Evolutionary conservation across 306 rosid genomes (phyloP), one percentile per base, ranked within the genome.

Genomic region (Mimosa bimucronata): DNA sequence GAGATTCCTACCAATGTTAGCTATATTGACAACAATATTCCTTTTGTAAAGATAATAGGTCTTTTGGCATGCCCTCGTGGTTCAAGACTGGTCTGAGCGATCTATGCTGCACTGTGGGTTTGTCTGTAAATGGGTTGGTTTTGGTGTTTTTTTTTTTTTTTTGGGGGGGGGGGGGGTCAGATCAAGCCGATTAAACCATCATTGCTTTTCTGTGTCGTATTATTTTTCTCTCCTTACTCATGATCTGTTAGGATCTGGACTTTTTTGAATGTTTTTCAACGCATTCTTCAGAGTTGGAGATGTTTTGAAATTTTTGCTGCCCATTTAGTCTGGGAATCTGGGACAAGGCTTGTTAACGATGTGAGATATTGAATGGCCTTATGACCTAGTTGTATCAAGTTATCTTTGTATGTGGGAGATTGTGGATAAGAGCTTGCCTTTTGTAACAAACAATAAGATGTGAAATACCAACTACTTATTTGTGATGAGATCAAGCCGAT

Each of bases 21-120:
- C 66, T 87, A 55, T 81, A 81, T 81, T 78, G 81, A 66, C 78
- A 57, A 83, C 87, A 87, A 62, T 81, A 83, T 83, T 87, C 77
- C 87, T 87, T 87, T 84, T 87, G 90, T 87, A 87, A 84, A 87
- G 88, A 81, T 81, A 60, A 84, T 76, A 73, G 88, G 83, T 74
- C 57, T 44, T 83, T 15, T 65, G 70, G 78, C 72, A 48, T 80
- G 82, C 78, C 84, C 83, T 79, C 66, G 68, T 71, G 77, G 76
- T 79, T 83, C 44, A 42, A 48, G 68, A 52, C 45, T 58, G 29
- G 34, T 61, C n/a, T 77, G 66, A 29, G 74, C 40, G 64, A 67
- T 66, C 67, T 31, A 66, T 34, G 46, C 72, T 78, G 69, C 75
- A 34, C 50, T 53, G 78, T 83, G 77, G 80, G 58, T 69, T 81